Conservation (phyloP, 306 rosid genomes). For the Abrus precatorius region DNA sequence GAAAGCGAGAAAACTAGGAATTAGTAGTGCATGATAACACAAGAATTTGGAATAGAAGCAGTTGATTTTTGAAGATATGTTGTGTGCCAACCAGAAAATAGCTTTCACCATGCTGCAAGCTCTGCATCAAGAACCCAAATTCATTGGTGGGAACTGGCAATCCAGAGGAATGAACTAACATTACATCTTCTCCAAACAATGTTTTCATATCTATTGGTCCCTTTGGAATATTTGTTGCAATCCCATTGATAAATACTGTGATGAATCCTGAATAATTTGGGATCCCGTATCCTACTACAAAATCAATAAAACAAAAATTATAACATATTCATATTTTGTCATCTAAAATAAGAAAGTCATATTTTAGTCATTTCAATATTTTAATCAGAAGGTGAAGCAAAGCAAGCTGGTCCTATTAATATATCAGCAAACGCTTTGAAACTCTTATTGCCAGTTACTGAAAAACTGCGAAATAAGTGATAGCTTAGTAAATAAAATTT, state of each 20-base stretch:
- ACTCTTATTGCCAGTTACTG: conserved; percentile 1
- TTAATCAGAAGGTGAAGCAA: neutral
- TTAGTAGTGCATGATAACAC: neutral
- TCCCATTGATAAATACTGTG: conserved; percentile 85
- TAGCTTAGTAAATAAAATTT: neutral
- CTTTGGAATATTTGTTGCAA: conserved; percentile 75
- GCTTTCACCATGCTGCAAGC: conserved; percentile 85
- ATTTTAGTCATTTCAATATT: neutral
- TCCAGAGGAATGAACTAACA: conserved; percentile 87
- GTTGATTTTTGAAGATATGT: neutral
- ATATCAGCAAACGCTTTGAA: conserved; percentile 15
- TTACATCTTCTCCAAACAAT: conserved; percentile 72
- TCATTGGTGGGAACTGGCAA: conserved; percentile 73
- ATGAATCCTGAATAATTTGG: conserved; percentile 57
- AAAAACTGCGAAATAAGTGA: conserved; percentile 2
- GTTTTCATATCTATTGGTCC: conserved; percentile 75
- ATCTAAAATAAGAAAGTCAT: neutral
- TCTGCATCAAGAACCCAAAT: conserved; percentile 71
- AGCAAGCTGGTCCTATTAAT: neutral
- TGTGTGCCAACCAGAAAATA: conserved; percentile 74
- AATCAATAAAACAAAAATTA: conserved; percentile 1
- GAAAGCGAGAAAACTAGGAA: neutral
- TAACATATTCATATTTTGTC: conserved; percentile 20
- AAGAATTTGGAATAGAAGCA: neutral
- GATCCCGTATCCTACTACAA: conserved; percentile 36